Percentiles rank a stretch among this genome's conserved stretches.
Conservation (phyloP, 2,329 filamentous ascomycete genomes). For the Aspergillus oerlinghausenensis region DNA sequence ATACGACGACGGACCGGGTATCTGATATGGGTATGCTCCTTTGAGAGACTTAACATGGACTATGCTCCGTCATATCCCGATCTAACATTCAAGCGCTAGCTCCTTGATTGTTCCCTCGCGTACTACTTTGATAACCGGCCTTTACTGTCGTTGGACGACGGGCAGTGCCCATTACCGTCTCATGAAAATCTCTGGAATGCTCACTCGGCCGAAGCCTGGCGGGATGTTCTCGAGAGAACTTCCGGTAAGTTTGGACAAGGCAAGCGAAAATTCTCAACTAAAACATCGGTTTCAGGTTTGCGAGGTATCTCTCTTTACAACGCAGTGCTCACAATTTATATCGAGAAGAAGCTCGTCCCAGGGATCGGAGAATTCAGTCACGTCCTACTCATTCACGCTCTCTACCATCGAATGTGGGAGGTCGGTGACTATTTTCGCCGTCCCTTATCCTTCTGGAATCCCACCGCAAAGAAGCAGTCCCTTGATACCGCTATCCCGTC, state of each 20-base stretch:
- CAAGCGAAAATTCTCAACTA: conserved; percentile 1
- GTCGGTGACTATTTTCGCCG: conserved; percentile 43
- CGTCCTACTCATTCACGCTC: conserved; percentile 47
- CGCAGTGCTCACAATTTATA: conserved; percentile 45
- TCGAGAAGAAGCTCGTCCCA: conserved; percentile 44
- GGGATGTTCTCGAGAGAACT: conserved; percentile 18
- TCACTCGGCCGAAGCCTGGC: conserved; percentile 30
- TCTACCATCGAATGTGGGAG: conserved; percentile 49
- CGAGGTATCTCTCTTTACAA: conserved; percentile 36
- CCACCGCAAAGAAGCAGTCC: conserved; percentile 39
- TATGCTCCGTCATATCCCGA: neutral
- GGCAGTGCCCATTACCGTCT: conserved; percentile 36
- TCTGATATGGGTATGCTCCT: conserved; percentile 39
- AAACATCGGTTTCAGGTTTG: conserved; percentile 6
- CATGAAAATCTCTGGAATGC: conserved; percentile 41
- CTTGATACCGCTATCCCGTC: conserved; percentile 30
- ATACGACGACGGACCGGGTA: conserved; percentile 37
- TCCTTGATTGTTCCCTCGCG: conserved; percentile 40
- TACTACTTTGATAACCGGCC: conserved; percentile 36
- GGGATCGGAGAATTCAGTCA: conserved; percentile 48
- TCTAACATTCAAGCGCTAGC: conserved; percentile 21
- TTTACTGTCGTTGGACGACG: conserved; percentile 38
- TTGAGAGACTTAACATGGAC: neutral
- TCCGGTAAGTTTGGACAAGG: conserved; percentile 14
- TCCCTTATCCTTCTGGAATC: conserved; percentile 44